These are phyloP conservation scores for Chlorella vulgaris DNA, from an alignment of 139 green algal species.

Conservation along the genomic window DNA sequence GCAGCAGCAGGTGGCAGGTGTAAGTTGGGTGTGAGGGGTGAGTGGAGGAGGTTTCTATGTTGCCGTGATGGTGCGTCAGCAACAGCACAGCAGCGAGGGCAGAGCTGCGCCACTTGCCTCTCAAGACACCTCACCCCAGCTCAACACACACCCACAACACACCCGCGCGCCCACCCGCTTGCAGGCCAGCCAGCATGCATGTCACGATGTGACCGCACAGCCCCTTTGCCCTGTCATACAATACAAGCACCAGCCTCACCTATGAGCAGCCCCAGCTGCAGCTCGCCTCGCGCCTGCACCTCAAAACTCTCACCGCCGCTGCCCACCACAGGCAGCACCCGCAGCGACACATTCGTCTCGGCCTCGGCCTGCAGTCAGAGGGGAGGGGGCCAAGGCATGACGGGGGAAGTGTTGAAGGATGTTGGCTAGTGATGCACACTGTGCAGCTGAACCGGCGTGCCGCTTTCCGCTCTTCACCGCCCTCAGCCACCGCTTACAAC, in stretches of 20 bases:
- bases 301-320: constrained; percentile 64
- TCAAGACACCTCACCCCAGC: too few relatives aligned
- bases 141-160: too few relatives aligned
- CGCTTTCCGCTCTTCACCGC: too few relatives aligned
- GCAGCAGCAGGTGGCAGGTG: too few relatives aligned
- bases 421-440: neutral
- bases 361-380: constrained; percentile 60
- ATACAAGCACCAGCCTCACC: too few relatives aligned
- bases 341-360: constrained; percentile 81
- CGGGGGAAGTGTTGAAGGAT: neutral
- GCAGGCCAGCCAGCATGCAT: too few relatives aligned
- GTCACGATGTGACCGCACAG: too few relatives aligned
- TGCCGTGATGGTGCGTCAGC: neutral
- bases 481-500: neutral
- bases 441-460: neutral
- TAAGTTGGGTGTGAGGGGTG: neutral
- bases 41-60: neutral
- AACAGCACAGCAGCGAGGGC: neutral
- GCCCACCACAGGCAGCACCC: constrained; percentile 43
- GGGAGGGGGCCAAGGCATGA: neutral
- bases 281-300: constrained; percentile 87
- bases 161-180: too few relatives aligned
- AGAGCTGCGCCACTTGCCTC: too few relatives aligned
- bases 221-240: too few relatives aligned
- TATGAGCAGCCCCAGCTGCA: constrained; percentile 92